Percentiles rank a stretch among this genome's conserved stretches.
phyloP scores from a whole-genome alignment of 495 filamentous ascomycete species.

The Daldinia caldariorum region DNA sequence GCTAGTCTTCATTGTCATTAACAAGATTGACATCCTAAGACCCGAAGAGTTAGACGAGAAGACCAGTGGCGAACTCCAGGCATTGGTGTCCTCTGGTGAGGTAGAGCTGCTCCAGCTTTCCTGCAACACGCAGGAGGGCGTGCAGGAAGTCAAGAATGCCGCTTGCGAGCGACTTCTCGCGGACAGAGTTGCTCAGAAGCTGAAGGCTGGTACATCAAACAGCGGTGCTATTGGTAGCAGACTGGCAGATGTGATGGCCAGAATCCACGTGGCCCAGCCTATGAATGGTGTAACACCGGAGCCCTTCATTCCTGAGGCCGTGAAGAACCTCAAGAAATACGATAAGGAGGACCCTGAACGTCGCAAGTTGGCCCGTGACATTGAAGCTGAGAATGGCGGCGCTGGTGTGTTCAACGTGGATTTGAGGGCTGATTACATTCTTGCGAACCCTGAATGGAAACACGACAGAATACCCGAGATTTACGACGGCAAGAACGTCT shows the following conservation, averaged over 20 bases:
- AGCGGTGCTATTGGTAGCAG: slow-evolving; percentile 77
- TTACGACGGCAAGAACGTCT: slow-evolving; percentile 93
- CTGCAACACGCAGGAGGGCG: slow-evolving; percentile 92
- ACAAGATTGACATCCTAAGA: slow-evolving; percentile 93
- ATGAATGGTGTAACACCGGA: slow-evolving; percentile 80
- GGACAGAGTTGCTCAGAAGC: slow-evolving; percentile 91
- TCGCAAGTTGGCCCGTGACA: slow-evolving; percentile 79
- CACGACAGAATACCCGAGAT: slow-evolving; percentile 94
- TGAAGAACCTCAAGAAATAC: slow-evolving; percentile 83
- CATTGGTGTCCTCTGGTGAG: slow-evolving; percentile 82
- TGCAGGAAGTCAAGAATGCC: slow-evolving; percentile 92
- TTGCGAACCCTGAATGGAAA: slow-evolving; percentile 90
- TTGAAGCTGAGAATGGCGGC: slow-evolving; percentile 92
- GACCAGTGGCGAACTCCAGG: slow-evolving; percentile 78
- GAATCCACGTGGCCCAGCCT: slow-evolving; percentile 95
- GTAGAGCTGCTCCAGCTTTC: slow-evolving; percentile 92
- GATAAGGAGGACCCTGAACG: slow-evolving; percentile 87
- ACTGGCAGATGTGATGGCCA: slow-evolving; percentile 84
- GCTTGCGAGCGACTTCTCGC: slow-evolving; percentile 93
- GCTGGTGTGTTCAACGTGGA: slow-evolving; percentile 96
- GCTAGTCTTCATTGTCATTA: slow-evolving; percentile 93
- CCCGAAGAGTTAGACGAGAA: slow-evolving; percentile 89
- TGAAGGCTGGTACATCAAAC: slow-evolving; percentile 85
- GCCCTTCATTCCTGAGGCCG: slow-evolving; percentile 87
- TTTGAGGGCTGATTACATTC: slow-evolving; percentile 83